These are phyloP conservation scores for Hypericum androsaemum DNA, from an alignment of 345 rosid species.

Conservation along the genomic window DNA sequence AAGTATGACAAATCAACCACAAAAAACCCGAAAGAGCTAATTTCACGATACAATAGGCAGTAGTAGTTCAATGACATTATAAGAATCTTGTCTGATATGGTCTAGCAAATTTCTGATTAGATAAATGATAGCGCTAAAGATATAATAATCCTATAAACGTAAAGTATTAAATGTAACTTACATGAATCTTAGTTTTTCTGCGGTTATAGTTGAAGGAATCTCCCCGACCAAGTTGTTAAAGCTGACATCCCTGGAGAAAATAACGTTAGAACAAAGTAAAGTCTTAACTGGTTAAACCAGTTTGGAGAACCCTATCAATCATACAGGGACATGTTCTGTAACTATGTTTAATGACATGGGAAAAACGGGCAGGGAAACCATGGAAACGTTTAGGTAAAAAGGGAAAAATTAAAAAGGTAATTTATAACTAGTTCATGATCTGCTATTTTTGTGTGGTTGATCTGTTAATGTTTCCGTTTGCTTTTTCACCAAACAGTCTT, in stretches of 20 bases:
- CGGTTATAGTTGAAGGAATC: slow-evolving; percentile 28
- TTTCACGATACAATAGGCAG: neutral
- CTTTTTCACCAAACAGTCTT: too few relatives aligned
- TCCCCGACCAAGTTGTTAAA: slow-evolving; percentile 45
- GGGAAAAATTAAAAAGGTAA: too few relatives aligned
- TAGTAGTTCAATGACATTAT: neutral
- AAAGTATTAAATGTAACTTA: slow-evolving; percentile 21
- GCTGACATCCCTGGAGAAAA: slow-evolving; percentile 45
- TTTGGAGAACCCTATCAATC: neutral
- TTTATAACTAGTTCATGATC: too few relatives aligned
- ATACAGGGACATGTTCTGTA: too few relatives aligned
- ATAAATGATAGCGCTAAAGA: too few relatives aligned
- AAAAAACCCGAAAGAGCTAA: neutral
- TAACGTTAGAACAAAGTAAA: neutral
- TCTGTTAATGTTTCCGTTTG: too few relatives aligned
- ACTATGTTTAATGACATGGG: too few relatives aligned
- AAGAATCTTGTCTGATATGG: too few relatives aligned
- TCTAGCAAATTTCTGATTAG: too few relatives aligned
- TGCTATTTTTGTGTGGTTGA: too few relatives aligned
- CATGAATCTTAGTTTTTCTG: slow-evolving; percentile 30
- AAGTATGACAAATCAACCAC: slow-evolving; percentile 2
- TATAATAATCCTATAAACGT: slow-evolving; percentile 3
- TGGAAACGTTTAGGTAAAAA: too few relatives aligned
- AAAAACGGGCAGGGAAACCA: too few relatives aligned
- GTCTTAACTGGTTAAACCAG: neutral